Evolutionary conservation across 2,329 filamentous ascomycete genomes (phyloP), one percentile per base, ranked within the genome.

Genomic region (Paracamarosporium sp.): DNA sequence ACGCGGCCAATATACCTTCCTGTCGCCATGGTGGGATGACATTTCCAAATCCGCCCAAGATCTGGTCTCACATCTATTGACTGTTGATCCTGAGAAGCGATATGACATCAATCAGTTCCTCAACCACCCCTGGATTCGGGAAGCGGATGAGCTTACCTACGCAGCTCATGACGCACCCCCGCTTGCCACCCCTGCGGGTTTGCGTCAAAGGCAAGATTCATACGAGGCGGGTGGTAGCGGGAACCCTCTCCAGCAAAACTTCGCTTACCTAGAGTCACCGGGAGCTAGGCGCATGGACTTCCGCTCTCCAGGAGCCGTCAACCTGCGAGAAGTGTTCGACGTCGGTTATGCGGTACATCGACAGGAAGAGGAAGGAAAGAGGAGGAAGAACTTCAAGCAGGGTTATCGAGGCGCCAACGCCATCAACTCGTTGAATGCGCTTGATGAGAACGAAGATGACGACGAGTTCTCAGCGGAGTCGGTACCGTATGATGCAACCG

Each of bases 21-120:
- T 99, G 41, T 98, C 94, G 2, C 95, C 95, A 0, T 99, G 95
- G 95, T 99, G 95, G 95, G 95, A 99, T 67, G 93, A 97, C 57
- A 98, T 99, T 60, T 97, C 94, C 59, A 93, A 95, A 75, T 89
- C 92, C 3, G 95, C 95, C 0, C 92, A 98, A 76, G 94, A 99
- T 69, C 82, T 99, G 9, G 94, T 99, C 56, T 92, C 91, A 4
- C 95, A 99, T 76, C 86, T 99, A 0, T 81, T 99, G 60, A 96
- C 92, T 0, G 95, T 99, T 59, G 93, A 99, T 66, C 95, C 95
- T 0, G 92, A 96, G 60, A 94, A 97, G 82, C 89, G 95, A 17
- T 99, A 92, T 78, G 93, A 92, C 2, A 99, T 99, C 73, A 88
- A 86, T 58, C 89, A 98, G 72, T 99, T 99, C 80, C 82, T 99